Evolutionary conservation across 2,329 filamentous ascomycete species (phyloP).

Genomic region (Periconia macrospinosa): DNA sequence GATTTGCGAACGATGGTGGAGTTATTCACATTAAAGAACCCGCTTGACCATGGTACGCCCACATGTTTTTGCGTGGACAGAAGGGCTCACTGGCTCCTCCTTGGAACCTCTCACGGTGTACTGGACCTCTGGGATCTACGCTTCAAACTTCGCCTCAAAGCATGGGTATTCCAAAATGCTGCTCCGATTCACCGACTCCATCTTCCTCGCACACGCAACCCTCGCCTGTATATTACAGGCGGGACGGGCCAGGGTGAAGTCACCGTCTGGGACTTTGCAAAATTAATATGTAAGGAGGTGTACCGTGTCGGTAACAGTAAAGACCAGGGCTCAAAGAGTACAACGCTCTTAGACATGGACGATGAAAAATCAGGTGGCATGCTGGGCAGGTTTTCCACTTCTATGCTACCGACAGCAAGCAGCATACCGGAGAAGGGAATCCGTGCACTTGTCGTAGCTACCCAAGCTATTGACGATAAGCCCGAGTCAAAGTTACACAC

Average conservation of each 20-base stretch:
- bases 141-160: constrained; percentile 85
- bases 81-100: constrained; percentile 83
- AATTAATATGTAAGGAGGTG: constrained; percentile 82
- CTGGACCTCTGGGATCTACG: constrained; percentile 94
- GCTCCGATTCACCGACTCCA: constrained; percentile 77
- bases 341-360: constrained; percentile 82
- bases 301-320: constrained; percentile 64
- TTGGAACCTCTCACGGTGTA: constrained; percentile 91
- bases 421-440: constrained; percentile 66
- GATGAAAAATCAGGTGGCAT: constrained; percentile 84
- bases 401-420: constrained; percentile 56
- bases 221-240: constrained; percentile 86
- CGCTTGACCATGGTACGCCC: constrained; percentile 86
- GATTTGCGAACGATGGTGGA: constrained; percentile 85
- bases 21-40: constrained; percentile 80
- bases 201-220: constrained; percentile 62
- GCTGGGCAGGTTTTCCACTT: constrained; percentile 80
- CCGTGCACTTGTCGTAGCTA: constrained; percentile 72
- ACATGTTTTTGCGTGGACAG: constrained; percentile 89
- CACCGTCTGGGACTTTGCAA: constrained; percentile 94
- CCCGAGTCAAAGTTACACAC: constrained; percentile 69
- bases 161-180: constrained; percentile 83
- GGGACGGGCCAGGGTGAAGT: constrained; percentile 87
- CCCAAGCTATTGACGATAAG: constrained; percentile 69
- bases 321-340: constrained; percentile 51